Evolutionary conservation across 2,329 filamentous ascomycete genomes (phyloP).

Genomic region (Aulographum hederae): DNA sequence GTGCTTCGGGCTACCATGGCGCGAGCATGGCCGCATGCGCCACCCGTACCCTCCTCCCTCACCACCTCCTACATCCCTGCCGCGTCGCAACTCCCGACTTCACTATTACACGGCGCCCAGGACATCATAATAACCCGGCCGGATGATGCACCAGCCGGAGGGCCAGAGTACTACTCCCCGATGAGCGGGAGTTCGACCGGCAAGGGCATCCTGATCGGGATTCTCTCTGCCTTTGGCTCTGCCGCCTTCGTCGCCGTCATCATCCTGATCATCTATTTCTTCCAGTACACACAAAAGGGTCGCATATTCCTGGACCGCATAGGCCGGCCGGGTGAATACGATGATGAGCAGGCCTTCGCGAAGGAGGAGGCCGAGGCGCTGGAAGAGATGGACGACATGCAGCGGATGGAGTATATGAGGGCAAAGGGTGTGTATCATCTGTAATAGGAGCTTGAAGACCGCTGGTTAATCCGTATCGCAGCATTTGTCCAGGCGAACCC

Average conservation of each 20-base stretch:
- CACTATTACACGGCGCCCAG: too few relatives aligned
- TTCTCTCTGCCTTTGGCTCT: constrained; percentile 85
- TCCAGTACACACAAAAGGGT: constrained; percentile 73
- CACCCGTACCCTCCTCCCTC: too few relatives aligned
- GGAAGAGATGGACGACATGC: constrained; percentile 87
- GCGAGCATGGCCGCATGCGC: too few relatives aligned
- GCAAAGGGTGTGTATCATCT: constrained; percentile 60
- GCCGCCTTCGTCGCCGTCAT: constrained; percentile 68
- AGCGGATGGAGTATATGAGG: constrained; percentile 75
- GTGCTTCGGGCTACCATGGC: too few relatives aligned
- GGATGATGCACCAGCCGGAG: too few relatives aligned
- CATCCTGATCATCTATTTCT: constrained; percentile 75
- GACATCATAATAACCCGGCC: too few relatives aligned
- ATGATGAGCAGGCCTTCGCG: constrained; percentile 89
- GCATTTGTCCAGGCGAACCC: constrained; percentile 90
- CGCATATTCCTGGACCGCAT: constrained; percentile 88
- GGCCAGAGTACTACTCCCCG: too few relatives aligned
- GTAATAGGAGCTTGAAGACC: constrained; percentile 1
- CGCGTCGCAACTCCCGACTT: too few relatives aligned
- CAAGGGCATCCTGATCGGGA: constrained; percentile 79
- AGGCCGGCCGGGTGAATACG: constrained; percentile 84
- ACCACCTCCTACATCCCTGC: too few relatives aligned
- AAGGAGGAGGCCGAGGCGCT: constrained; percentile 90
- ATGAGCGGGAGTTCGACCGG: too few relatives aligned
- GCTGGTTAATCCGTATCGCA: constrained; percentile 19